These are phyloP conservation scores for Cordyceps cicadae DNA, from an alignment of 2,329 filamentous ascomycete genomes.

Conservation along the genomic window DNA sequence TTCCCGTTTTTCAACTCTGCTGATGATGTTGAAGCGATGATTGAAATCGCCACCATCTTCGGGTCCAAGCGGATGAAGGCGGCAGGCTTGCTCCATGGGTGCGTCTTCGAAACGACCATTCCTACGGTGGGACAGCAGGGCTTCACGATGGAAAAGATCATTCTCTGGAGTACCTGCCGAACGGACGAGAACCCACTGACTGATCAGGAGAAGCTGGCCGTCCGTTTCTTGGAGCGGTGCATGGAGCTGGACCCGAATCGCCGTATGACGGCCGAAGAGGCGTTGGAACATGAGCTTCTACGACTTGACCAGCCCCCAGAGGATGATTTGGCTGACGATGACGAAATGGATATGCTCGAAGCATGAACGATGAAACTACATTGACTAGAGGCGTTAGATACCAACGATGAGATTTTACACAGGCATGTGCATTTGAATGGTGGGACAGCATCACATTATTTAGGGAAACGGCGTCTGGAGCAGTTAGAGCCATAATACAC, in stretches of 20 bases:
- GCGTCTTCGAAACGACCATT: constrained; percentile 86
- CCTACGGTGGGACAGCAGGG: constrained; percentile 81
- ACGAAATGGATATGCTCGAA: constrained; percentile 46
- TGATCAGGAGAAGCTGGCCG: constrained; percentile 61
- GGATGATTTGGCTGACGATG: constrained; percentile 32
- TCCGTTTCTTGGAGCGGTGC: constrained; percentile 63
- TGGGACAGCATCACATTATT: not conserved
- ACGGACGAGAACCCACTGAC: constrained; percentile 51
- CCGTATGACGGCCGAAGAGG: constrained; percentile 67
- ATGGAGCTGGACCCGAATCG: constrained; percentile 68
- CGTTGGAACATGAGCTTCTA: constrained; percentile 65
- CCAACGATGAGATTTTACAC: not conserved
- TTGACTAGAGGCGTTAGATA: not conserved
- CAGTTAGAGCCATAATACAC: not conserved
- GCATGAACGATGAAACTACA: constrained; percentile 16
- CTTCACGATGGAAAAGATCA: constrained; percentile 84
- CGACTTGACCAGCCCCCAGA: constrained; percentile 23
- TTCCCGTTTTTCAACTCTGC: constrained; percentile 98
- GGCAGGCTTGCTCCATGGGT: constrained; percentile 76
- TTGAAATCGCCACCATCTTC: constrained; percentile 95
- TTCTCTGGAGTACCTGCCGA: constrained; percentile 86
- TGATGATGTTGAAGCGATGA: constrained; percentile 96
- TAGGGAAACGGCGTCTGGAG: not conserved
- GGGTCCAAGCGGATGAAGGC: constrained; percentile 76
- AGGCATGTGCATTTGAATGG: not conserved